Conservation (phyloP, 75 land plant species). For the Pinus tabuliformis region DNA sequence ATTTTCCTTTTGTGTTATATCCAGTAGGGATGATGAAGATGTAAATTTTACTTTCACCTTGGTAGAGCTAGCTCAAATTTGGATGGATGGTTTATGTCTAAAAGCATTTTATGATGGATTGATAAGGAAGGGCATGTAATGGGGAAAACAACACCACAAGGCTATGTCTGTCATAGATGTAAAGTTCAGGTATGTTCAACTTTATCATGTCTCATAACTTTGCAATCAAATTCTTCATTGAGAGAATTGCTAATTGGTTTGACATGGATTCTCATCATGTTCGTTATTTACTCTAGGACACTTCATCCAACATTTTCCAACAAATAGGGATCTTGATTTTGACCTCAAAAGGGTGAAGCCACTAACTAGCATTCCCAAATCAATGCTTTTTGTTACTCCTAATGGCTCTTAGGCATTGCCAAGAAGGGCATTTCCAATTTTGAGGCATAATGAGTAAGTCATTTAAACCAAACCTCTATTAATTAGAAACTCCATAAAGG, state of each 20-base stretch:
- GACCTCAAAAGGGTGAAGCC: conserved; percentile 88
- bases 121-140: conserved; percentile 16
- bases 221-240: neutral
- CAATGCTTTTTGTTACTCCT: conserved; percentile 85
- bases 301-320: conserved; percentile 98
- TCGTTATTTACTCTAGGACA: conserved; percentile 50
- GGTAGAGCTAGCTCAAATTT: neutral
- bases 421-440: conserved; percentile 78
- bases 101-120: neutral
- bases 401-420: conserved; percentile 94
- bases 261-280: neutral
- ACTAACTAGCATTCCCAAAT: conserved; percentile 97
- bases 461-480: neutral
- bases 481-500: neutral
- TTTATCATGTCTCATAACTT: neutral
- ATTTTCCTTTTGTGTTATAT: too few species aligned
- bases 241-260: neutral
- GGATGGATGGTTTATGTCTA: neutral
- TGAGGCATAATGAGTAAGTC: conserved; percentile 85
- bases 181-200: conserved; percentile 60
- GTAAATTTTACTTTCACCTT: neutral
- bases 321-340: conserved; percentile 94
- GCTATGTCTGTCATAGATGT: conserved; percentile 88
- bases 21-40: neutral
- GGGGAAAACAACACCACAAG: conserved; percentile 61